These are phyloP conservation scores for Meyerozyma carpophila DNA, from an alignment of 1,139 yeast species.

Conservation along the genomic window DNA sequence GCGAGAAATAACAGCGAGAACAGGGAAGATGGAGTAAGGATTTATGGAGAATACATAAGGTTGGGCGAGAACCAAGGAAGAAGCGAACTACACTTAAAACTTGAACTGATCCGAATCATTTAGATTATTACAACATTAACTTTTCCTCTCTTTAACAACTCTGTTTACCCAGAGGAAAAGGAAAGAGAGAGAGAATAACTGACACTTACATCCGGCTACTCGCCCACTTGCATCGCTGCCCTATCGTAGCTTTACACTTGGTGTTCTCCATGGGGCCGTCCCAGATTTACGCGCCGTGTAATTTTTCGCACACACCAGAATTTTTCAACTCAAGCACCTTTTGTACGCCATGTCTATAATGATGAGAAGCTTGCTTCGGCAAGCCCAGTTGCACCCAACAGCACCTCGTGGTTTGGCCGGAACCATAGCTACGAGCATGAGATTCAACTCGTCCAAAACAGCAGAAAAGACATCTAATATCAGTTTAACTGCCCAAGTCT, in stretches of 20 bases:
- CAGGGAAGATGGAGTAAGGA: neutral
- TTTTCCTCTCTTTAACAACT: no score
- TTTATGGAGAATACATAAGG: no score
- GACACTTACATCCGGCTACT: neutral
- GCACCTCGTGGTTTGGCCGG: neutral
- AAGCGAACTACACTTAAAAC: no score
- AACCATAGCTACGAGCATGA: conserved; percentile 2
- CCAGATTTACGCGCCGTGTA: conserved; percentile 6
- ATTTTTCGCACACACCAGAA: conserved; percentile 1
- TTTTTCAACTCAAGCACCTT: neutral
- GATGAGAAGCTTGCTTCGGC: neutral
- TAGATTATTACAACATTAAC: no score
- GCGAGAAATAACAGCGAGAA: neutral
- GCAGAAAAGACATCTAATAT: conserved; percentile 1
- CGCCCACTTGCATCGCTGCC: neutral
- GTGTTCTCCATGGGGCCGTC: neutral
- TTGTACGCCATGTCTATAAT: neutral
- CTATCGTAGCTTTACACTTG: neutral
- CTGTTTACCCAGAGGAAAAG: no score
- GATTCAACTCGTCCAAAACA: conserved; percentile 11
- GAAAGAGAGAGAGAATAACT: neutral
- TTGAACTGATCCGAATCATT: no score
- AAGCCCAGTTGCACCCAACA: neutral
- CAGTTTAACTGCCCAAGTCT: conserved; percentile 32
- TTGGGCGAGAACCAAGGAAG: no score